Evolutionary conservation across 257 asterid genomes (phyloP), one percentile per base, ranked within the genome.

Genomic region (Salvia rosmarinus): DNA sequence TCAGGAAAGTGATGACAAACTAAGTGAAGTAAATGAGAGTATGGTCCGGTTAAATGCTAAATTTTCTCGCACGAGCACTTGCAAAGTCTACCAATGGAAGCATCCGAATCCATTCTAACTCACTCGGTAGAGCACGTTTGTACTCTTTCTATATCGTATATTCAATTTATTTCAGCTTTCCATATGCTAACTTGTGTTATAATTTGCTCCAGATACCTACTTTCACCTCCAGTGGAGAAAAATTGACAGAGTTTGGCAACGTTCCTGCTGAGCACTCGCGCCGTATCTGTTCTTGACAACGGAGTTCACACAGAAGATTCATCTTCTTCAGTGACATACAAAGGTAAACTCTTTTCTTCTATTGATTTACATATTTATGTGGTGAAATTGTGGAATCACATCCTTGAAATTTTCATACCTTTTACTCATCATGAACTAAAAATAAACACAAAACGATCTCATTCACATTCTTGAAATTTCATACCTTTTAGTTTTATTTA

Each of bases 231-330:
- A 68, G 73, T 47, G 93, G 84, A 59, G 90, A 86, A 67, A 96
- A 85, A 67, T 72, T 84, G 6, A 63, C 73, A 59, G 90, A 85
- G 40, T 69, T 75, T 67, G 81, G 84, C 42, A 73, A 23, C 47
- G 87, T 78, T 68, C 72, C 85, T 9, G 83, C 82, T 0, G 96
- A 95, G 78, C 73, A 85, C 82, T 89, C 96, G 99, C 73, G 98
- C 99, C 0, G 87, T 95, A 37, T 95, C 99, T 2, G 98, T 95
- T 80, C 97, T 95, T 67, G 98, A 88, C 55, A 63, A 70, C 74
- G 83, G 68, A 19, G 71, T 55, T 25, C 75, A 81, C 59, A 77
- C 72, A 50, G 88, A 85, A 50, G 86, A 87, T 66, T 86, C 90
- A 1, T 86, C 85, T 65, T 86, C 95, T 75, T 92, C 96, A 5